These are phyloP conservation scores for Homolaphlyctis polyrhiza DNA, from an alignment of 371 early-diverging fungal species.

Conservation along the genomic window DNA sequence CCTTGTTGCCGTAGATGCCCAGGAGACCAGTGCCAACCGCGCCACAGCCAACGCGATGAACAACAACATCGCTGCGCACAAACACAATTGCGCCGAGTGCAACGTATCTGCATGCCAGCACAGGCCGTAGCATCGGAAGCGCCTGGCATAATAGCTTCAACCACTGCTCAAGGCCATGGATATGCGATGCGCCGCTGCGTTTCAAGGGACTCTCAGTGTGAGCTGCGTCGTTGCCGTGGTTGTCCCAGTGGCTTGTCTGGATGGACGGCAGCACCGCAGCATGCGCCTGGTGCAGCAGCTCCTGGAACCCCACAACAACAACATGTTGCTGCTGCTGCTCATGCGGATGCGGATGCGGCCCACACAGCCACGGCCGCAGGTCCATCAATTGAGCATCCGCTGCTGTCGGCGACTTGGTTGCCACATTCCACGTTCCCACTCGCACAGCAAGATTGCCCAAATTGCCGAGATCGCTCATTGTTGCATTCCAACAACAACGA, in stretches of 20 bases:
- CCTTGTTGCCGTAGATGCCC: conserved; percentile 32
- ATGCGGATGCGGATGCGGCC: not conserved
- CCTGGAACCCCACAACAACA: conserved; percentile 26
- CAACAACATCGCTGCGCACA: conserved; percentile 8
- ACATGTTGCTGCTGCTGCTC: conserved; percentile 13
- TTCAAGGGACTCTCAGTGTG: not conserved
- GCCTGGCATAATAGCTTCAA: conserved; percentile 10
- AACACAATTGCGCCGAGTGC: conserved; percentile 20
- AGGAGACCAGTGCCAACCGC: conserved; percentile 24
- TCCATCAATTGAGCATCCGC: not conserved
- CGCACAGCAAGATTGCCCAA: too few relatives aligned
- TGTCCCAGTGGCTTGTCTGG: conserved; percentile 8
- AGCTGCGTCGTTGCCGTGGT: too few relatives aligned
- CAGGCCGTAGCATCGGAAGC: too few relatives aligned
- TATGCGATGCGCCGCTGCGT: not conserved
- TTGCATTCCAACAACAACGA: too few relatives aligned
- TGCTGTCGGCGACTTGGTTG: not conserved
- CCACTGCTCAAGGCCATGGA: conserved; percentile 18
- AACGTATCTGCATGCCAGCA: too few relatives aligned
- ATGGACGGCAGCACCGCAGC: conserved; percentile 11
- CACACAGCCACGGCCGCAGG: not conserved
- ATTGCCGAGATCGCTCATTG: too few relatives aligned
- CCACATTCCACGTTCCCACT: conserved; percentile 15
- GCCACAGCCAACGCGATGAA: conserved; percentile 10
- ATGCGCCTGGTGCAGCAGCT: conserved; percentile 15